These are phyloP conservation scores for Aspergillus sp. DNA, from an alignment of 2,329 filamentous ascomycete species.

Conservation along the genomic window DNA sequence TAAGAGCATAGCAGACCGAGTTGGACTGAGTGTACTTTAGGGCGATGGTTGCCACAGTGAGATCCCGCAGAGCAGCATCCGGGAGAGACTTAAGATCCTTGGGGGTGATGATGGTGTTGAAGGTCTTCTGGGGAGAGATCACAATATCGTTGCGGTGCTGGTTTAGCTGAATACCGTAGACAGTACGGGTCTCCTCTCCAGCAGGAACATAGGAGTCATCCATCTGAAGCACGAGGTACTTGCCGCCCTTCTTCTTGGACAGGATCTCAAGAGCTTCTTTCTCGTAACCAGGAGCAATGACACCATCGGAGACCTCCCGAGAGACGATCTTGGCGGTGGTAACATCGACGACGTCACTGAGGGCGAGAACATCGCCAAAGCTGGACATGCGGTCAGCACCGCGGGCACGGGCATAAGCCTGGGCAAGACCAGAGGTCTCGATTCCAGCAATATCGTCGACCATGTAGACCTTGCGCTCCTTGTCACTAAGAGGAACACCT, in stretches of 20 bases:
- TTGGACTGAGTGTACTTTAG: conserved; percentile 99
- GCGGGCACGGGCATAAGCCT: conserved; percentile 92
- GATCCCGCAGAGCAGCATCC: conserved; percentile 79
- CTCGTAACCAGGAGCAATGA: conserved; percentile 86
- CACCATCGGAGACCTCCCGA: conserved; percentile 94
- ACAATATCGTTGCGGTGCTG: conserved; percentile 92
- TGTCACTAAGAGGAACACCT: conserved; percentile 78
- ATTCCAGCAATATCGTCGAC: conserved; percentile 92
- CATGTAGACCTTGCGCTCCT: conserved; percentile 97
- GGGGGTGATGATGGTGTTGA: conserved; percentile 81
- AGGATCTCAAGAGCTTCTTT: conserved; percentile 85
- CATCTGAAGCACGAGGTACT: conserved; percentile 94
- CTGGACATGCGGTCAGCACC: conserved; percentile 98
- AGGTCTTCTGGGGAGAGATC: conserved; percentile 78
- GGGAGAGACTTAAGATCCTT: conserved; percentile 73
- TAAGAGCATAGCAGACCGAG: conserved; percentile 94
- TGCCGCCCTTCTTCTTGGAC: conserved; percentile 97
- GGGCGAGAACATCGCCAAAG: conserved; percentile 93
- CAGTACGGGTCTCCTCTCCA: conserved; percentile 73
- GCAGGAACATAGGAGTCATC: conserved; percentile 81
- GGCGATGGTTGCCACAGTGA: conserved; percentile 93
- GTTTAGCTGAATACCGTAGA: conserved; percentile 84
- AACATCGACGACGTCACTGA: conserved; percentile 86
- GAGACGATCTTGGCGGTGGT: conserved; percentile 97
- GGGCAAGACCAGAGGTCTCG: conserved; percentile 80